Percentiles rank a stretch among this genome's conserved stretches.
phyloP scores from a whole-genome alignment of 345 rosid genomes.

The Boechera retrofracta region DNA sequence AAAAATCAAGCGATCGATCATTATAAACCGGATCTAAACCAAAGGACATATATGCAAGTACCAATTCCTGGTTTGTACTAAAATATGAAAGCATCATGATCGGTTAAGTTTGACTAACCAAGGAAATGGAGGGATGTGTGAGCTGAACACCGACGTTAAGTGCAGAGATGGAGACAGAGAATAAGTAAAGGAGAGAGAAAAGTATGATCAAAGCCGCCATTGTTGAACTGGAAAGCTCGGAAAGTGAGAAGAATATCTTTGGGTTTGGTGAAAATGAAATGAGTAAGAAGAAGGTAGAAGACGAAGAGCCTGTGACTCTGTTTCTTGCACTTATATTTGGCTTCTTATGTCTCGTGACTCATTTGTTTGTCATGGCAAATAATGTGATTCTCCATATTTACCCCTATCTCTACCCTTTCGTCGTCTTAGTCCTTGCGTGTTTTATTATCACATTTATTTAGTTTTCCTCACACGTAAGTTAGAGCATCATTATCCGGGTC shows the following conservation, averaged over 20 bases:
- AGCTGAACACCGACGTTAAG: slow-evolving; percentile 79
- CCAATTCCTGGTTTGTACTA: neutral
- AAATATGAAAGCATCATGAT: neutral
- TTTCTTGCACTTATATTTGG: slow-evolving; percentile 22
- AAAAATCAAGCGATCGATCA: neutral
- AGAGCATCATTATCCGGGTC: no score
- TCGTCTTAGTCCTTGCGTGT: no score
- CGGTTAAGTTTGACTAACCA: slow-evolving; percentile 49
- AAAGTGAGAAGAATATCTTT: slow-evolving; percentile 44
- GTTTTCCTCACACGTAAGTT: neutral
- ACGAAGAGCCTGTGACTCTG: slow-evolving; percentile 40
- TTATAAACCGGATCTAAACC: slow-evolving; percentile 15
- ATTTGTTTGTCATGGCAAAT: slow-evolving; percentile 19
- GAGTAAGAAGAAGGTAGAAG: slow-evolving; percentile 38
- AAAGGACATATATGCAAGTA: neutral
- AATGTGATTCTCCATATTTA: neutral
- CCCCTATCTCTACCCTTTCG: neutral
- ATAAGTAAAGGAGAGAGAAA: slow-evolving; percentile 34
- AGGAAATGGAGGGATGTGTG: slow-evolving; percentile 50
- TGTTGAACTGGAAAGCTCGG: slow-evolving; percentile 39
- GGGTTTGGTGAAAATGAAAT: slow-evolving; percentile 43
- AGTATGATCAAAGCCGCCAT: slow-evolving; percentile 43
- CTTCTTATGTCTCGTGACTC: slow-evolving; percentile 45
- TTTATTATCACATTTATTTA: no score
- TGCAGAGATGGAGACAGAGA: slow-evolving; percentile 48